Percentiles rank a stretch among this genome's conserved stretches.
Conservation (phyloP, 2,329 filamentous ascomycete genomes). For the Pseudogymnoascus sp. region DNA sequence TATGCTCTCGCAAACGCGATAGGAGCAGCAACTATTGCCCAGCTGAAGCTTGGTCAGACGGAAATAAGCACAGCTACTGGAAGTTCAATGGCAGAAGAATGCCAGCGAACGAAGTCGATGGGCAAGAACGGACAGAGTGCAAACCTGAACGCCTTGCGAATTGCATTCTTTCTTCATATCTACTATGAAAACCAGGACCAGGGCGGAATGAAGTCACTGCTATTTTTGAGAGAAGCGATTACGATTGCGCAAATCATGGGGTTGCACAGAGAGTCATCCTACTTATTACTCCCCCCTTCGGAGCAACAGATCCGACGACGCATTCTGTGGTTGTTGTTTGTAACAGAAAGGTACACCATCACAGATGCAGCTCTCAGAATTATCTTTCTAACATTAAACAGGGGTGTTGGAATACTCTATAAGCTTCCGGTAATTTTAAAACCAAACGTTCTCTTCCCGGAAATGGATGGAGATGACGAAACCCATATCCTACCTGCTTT, state of each 20-base stretch:
- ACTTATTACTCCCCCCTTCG: slow-evolving; percentile 28
- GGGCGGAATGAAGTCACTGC: slow-evolving; percentile 39
- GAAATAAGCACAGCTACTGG: slow-evolving; percentile 28
- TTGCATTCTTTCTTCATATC: slow-evolving; percentile 45
- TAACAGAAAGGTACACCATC: slow-evolving; percentile 34
- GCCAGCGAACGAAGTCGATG: slow-evolving; percentile 27
- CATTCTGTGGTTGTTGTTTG: slow-evolving; percentile 42
- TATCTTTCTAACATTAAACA: slow-evolving; percentile 23
- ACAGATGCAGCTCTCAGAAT: neutral
- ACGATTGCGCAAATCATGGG: slow-evolving; percentile 44
- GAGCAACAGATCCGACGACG: slow-evolving; percentile 41
- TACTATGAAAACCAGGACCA: slow-evolving; percentile 43
- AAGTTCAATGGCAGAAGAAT: slow-evolving; percentile 32
- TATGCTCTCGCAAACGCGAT: slow-evolving; percentile 40
- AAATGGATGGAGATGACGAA: slow-evolving; percentile 34
- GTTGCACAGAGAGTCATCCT: slow-evolving; percentile 39
- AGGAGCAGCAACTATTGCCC: slow-evolving; percentile 41
- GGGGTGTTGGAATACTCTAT: slow-evolving; percentile 44
- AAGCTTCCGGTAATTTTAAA: slow-evolving; percentile 41
- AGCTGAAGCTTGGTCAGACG: slow-evolving; percentile 37
- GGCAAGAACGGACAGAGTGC: slow-evolving; percentile 26
- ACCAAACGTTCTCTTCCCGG: slow-evolving; percentile 34
- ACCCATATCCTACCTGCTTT: slow-evolving; percentile 42
- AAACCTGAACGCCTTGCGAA: slow-evolving; percentile 37
- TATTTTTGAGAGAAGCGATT: slow-evolving; percentile 45